Conservation (phyloP, 306 rosid species). For the Acacia melanoxylon region DNA sequence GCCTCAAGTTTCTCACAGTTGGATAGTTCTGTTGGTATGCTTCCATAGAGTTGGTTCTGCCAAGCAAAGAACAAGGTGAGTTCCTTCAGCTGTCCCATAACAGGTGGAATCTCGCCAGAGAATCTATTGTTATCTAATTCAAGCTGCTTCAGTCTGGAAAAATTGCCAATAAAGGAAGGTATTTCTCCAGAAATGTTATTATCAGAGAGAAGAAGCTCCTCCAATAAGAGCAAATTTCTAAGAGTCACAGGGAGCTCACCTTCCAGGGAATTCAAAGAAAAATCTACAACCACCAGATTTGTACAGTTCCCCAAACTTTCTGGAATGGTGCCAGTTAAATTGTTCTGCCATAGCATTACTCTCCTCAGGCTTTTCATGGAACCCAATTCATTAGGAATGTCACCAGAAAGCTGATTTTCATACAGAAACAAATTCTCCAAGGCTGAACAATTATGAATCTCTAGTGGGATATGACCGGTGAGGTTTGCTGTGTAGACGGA, state of each 20-base stretch:
- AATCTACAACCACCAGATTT: slow-evolving; percentile 63
- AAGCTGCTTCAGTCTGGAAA: slow-evolving; percentile 72
- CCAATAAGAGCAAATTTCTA: slow-evolving; percentile 55
- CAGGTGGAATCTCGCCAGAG: slow-evolving; percentile 74
- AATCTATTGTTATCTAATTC: slow-evolving; percentile 90
- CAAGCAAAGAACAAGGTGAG: slow-evolving; percentile 86
- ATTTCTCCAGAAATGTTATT: slow-evolving; percentile 72
- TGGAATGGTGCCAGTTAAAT: slow-evolving; percentile 67
- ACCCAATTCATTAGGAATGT: slow-evolving; percentile 68
- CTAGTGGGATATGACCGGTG: slow-evolving; percentile 77
- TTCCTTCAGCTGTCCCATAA: slow-evolving; percentile 70
- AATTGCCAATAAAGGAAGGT: slow-evolving; percentile 72
- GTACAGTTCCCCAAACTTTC: slow-evolving; percentile 72
- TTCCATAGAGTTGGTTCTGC: slow-evolving; percentile 84
- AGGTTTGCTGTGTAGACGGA: slow-evolving; percentile 82
- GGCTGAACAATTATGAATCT: slow-evolving; percentile 71
- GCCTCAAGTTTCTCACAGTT: slow-evolving; percentile 87
- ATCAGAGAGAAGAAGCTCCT: slow-evolving; percentile 76
- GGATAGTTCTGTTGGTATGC: slow-evolving; percentile 71
- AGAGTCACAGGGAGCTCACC: slow-evolving; percentile 71
- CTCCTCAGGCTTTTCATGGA: slow-evolving; percentile 59
- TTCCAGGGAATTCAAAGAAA: slow-evolving; percentile 74
- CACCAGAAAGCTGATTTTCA: slow-evolving; percentile 81
- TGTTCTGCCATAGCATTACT: slow-evolving; percentile 85
- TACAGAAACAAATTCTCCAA: slow-evolving; percentile 81